Conservation (phyloP, 441 rosid species). For the Gossypium gossypioides region DNA sequence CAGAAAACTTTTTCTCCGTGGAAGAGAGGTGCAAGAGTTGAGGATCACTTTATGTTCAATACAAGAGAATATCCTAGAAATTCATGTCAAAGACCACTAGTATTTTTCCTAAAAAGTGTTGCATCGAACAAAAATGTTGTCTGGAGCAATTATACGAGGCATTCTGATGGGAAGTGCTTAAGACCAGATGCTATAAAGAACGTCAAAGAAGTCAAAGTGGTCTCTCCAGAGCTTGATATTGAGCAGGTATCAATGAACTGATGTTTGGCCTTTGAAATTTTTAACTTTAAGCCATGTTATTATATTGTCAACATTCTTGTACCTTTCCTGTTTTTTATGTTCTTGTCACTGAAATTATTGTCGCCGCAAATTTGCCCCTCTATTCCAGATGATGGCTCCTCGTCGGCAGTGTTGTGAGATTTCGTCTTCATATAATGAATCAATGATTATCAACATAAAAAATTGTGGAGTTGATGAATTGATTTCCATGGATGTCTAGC, state of each 20-base stretch:
- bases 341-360: not conserved
- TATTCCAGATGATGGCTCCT: slow-evolving; percentile 44
- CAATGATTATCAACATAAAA: slow-evolving; percentile 54
- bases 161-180: slow-evolving; percentile 35
- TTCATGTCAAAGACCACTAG: slow-evolving; percentile 53
- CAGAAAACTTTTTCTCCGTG: slow-evolving; percentile 68
- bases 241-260: slow-evolving; percentile 43
- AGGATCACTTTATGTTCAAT: slow-evolving; percentile 53
- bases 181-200: slow-evolving; percentile 35
- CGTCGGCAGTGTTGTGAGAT: slow-evolving; percentile 79
- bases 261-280: not conserved
- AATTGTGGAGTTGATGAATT: slow-evolving; percentile 53
- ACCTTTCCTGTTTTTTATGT: not conserved
- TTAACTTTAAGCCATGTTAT: not conserved
- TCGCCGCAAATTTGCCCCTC: not conserved
- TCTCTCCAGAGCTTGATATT: slow-evolving; percentile 34
- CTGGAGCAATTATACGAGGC: slow-evolving; percentile 50
- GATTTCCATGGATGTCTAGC: slow-evolving; percentile 52
- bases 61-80: slow-evolving; percentile 62
- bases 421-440: slow-evolving; percentile 37
- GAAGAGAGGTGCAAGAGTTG: slow-evolving; percentile 51
- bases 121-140: slow-evolving; percentile 33
- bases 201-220: slow-evolving; percentile 35
- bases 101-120: slow-evolving; percentile 51
- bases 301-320: not conserved